Evolutionary conservation across 2,329 filamentous ascomycete genomes (phyloP), one percentile per base, ranked within the genome.

Genomic region (Drechslerella stenobrocha): DNA sequence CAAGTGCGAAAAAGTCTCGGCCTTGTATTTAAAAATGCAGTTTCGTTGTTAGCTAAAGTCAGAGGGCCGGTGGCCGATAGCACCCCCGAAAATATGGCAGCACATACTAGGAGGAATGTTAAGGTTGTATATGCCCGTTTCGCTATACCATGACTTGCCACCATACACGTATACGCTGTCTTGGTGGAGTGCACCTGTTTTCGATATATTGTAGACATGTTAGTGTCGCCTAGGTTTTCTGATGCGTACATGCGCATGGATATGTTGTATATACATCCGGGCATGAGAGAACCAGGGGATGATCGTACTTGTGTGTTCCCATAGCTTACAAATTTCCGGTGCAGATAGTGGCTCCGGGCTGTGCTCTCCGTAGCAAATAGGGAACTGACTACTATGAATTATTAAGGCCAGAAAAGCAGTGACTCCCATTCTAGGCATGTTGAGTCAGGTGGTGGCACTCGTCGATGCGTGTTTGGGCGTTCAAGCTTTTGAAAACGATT

Each of bases 221-320:
- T n/a, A n/a, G n/a, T n/a, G n/a, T n/a, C n/a, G n/a, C n/a, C n/a
- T n/a, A n/a, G n/a, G n/a, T n/a, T n/a, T n/a, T n/a, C n/a, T n/a
- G n/a, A n/a, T n/a, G n/a, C n/a, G n/a, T n/a, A n/a, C n/a, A n/a
- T n/a, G n/a, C n/a, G n/a, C n/a, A n/a, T n/a, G n/a, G n/a, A n/a
- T n/a, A n/a, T n/a, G n/a, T n/a, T n/a, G n/a, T n/a, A n/a, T n/a
- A n/a, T n/a, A n/a, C n/a, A n/a, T n/a, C n/a, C n/a, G 28, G 28
- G 28, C 28, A 30, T 30, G 30, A 18, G 18, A 18, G 47, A 15
- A 47, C 11, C 5, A 47, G 13, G 20, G 30, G 18, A n/a, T 30
- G 30, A 4, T 24, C 34, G 13, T 58, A 65, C 60, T 65, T 26
- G 60, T 35, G 26, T 65, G 60, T 1, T 28, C 37, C 52, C 53